Percentiles rank a stretch among this genome's conserved stretches.
Conservation (phyloP, 257 asterid genomes). For the Linaria vulgaris region DNA sequence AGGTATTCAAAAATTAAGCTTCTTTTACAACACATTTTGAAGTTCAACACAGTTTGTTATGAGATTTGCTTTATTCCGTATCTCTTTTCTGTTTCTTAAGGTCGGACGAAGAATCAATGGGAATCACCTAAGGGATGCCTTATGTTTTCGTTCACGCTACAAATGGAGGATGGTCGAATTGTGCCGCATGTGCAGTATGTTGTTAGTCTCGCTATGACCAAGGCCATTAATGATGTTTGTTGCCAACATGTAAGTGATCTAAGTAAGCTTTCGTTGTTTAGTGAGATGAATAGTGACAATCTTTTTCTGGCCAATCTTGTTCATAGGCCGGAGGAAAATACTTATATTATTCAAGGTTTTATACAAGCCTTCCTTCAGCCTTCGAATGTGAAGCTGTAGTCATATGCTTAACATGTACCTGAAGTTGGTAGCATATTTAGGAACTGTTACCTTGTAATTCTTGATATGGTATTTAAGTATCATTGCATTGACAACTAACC, state of each 20-base stretch:
- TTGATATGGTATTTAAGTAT: no score
- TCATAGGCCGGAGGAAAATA: neutral
- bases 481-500: no score
- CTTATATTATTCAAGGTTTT: constrained; percentile 7
- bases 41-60: neutral
- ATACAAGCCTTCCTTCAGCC: no score
- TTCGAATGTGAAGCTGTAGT: no score
- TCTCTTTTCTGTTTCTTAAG: constrained; percentile 37
- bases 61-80: constrained; percentile 9
- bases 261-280: constrained; percentile 2
- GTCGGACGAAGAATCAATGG: constrained; percentile 84
- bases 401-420: no score
- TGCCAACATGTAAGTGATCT: constrained; percentile 49
- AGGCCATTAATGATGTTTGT: constrained; percentile 80
- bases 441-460: no score
- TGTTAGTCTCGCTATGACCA: constrained; percentile 81
- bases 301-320: neutral
- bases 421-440: no score
- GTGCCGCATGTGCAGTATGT: constrained; percentile 91
- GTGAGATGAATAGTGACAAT: constrained; percentile 10
- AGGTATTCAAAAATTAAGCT: constrained; percentile 46
- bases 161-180: constrained; percentile 91
- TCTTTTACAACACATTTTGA: constrained; percentile 10
- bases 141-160: constrained; percentile 77
- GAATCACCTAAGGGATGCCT: constrained; percentile 98